Conservation (phyloP, 176 grass and related monocot species). For the Raddia distichophylla region DNA sequence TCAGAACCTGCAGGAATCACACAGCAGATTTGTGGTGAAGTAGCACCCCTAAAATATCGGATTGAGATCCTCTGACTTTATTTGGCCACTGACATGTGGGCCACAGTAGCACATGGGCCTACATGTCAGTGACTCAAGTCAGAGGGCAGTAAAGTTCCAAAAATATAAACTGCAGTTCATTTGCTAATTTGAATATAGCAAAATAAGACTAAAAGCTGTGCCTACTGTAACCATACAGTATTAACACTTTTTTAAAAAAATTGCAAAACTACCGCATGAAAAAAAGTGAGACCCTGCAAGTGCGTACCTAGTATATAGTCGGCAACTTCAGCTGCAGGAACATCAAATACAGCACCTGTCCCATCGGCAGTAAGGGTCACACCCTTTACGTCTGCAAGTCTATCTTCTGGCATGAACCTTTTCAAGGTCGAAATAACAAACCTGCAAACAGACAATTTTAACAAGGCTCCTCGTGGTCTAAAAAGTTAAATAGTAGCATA, state of each 20-base stretch:
- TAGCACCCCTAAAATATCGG: neutral
- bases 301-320: conserved; percentile 74
- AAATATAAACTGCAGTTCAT: neutral
- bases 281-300: neutral
- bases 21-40: neutral
- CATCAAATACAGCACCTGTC: conserved; percentile 87
- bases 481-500: conserved; percentile 3
- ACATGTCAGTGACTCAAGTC: too few species aligned
- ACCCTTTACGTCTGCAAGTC: conserved; percentile 71
- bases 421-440: conserved; percentile 78
- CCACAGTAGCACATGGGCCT: too few species aligned
- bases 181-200: conserved; percentile 2
- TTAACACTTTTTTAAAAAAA: neutral
- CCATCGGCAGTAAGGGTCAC: conserved; percentile 77
- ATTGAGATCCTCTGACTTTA: too few species aligned
- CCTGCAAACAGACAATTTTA: conserved; percentile 36
- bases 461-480: neutral
- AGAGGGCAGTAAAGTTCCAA: neutral
- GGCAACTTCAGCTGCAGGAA: conserved; percentile 78
- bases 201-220: neutral
- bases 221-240: neutral
- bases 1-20: conserved; percentile 47
- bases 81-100: too few species aligned
- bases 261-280: neutral
- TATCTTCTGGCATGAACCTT: conserved; percentile 88